phyloP scores from a whole-genome alignment of 345 rosid genomes.

The Garcia nutans region DNA sequence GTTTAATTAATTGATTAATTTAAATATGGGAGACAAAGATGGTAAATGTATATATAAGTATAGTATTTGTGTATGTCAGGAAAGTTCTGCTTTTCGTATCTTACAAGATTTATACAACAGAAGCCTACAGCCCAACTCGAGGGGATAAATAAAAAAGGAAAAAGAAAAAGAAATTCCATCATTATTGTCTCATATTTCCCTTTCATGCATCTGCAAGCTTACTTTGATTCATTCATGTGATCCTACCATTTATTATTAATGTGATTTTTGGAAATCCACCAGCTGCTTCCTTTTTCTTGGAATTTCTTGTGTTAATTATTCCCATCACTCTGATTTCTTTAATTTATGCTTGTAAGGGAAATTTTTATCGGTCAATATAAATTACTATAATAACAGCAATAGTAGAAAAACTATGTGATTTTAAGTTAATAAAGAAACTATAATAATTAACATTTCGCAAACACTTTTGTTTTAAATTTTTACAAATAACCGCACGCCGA shows the following conservation, averaged over 20 bases:
- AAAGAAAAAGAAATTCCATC: neutral
- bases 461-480: too few species aligned
- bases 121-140: slow-evolving; percentile 28
- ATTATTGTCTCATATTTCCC: neutral
- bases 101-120: slow-evolving; percentile 34
- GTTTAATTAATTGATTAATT: neutral
- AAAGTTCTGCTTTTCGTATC: slow-evolving; percentile 39
- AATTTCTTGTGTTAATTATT: neutral
- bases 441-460: too few species aligned
- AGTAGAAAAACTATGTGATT: too few species aligned
- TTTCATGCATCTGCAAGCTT: neutral
- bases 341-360: too few species aligned
- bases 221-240: slow-evolving; percentile 2
- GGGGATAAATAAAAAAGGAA: slow-evolving; percentile 17
- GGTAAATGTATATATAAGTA: too few species aligned
- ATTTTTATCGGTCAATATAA: too few species aligned
- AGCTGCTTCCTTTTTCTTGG: neutral
- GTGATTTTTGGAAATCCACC: neutral
- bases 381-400: too few species aligned
- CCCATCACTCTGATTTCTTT: neutral
- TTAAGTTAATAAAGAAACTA: too few species aligned
- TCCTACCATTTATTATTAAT: slow-evolving; percentile 8
- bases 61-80: slow-evolving; percentile 19
- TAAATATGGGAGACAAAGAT: neutral
- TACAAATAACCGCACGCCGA: too few species aligned